Conservation (phyloP, 352 stramenopile species). For the Pythium dissimile region DNA sequence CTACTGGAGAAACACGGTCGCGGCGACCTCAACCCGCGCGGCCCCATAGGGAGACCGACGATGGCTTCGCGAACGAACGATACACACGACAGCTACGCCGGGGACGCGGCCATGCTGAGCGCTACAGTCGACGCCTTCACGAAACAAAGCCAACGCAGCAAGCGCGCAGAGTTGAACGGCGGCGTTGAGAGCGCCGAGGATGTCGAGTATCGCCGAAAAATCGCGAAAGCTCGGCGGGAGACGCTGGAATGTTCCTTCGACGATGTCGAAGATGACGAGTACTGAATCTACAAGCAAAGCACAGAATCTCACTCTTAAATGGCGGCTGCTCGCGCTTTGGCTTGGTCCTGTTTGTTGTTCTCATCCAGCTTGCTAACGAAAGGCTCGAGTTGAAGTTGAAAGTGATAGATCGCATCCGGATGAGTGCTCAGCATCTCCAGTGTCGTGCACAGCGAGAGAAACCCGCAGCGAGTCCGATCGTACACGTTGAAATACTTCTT, state of each 20-base stretch:
- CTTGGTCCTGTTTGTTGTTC: slow-evolving; percentile 40
- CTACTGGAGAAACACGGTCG: slow-evolving; percentile 2
- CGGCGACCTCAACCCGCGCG: neutral
- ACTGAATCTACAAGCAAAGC: neutral
- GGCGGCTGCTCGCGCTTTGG: slow-evolving; percentile 31
- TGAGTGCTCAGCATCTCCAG: slow-evolving; percentile 49
- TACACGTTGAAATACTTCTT: slow-evolving; percentile 63
- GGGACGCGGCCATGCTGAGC: slow-evolving; percentile 13
- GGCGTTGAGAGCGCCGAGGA: slow-evolving; percentile 1
- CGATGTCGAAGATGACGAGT: slow-evolving; percentile 16
- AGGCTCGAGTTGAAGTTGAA: slow-evolving; percentile 44
- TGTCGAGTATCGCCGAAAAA: slow-evolving; percentile 20
- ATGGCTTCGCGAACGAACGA: neutral
- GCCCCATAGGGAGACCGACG: neutral
- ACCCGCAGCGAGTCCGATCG: slow-evolving; percentile 34
- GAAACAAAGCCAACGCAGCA: slow-evolving; percentile 1
- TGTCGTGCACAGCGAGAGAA: slow-evolving; percentile 26
- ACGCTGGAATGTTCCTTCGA: slow-evolving; percentile 38
- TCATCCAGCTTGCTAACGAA: slow-evolving; percentile 44
- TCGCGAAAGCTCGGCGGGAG: slow-evolving; percentile 27
- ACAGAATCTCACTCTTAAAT: slow-evolving; percentile 16
- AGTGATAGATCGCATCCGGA: slow-evolving; percentile 33
- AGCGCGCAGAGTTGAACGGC: neutral
- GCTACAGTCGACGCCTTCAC: slow-evolving; percentile 15
- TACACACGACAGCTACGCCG: neutral